These are phyloP conservation scores for Petunia secreta DNA, from an alignment of 257 asterid genomes.

Conservation along the genomic window DNA sequence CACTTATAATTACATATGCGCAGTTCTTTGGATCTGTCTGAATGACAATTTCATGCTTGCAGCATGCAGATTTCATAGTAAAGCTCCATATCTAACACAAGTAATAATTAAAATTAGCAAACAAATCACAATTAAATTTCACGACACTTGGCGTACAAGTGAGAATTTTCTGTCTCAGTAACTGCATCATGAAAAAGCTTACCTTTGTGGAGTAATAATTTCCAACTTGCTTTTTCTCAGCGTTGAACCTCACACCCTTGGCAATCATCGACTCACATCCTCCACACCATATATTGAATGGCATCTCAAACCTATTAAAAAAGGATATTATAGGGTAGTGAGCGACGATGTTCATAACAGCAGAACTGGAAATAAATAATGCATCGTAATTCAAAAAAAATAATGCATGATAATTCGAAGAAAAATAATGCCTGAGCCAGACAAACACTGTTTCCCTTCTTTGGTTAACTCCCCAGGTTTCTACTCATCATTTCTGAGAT, in stretches of 20 bases:
- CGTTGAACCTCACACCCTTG: conserved; percentile 97
- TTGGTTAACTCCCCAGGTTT: background rate
- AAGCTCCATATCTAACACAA: conserved; percentile 90
- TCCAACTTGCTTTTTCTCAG: conserved; percentile 98
- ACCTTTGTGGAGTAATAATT: conserved; percentile 94
- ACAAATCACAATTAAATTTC: conserved; percentile 6
- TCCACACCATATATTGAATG: conserved; percentile 94
- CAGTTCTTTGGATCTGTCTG: conserved; percentile 95
- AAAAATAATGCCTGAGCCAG: background rate
- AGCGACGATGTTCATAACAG: background rate
- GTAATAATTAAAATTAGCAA: conserved; percentile 12
- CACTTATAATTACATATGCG: conserved; percentile 73
- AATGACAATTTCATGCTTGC: conserved; percentile 86
- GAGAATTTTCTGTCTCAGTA: background rate
- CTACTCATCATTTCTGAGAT: background rate
- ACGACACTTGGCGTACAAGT: background rate
- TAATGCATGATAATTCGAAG: background rate
- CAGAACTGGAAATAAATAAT: background rate
- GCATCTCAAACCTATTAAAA: conserved; percentile 87
- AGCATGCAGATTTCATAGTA: conserved; percentile 93
- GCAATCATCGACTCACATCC: conserved; percentile 99
- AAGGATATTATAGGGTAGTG: conserved; percentile 7
- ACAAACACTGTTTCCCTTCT: background rate
- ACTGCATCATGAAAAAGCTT: conserved; percentile 18
- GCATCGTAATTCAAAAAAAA: background rate